Evolutionary conservation across 305 asterid genomes (phyloP).

Genomic region (Solanum aculeatissimum): DNA sequence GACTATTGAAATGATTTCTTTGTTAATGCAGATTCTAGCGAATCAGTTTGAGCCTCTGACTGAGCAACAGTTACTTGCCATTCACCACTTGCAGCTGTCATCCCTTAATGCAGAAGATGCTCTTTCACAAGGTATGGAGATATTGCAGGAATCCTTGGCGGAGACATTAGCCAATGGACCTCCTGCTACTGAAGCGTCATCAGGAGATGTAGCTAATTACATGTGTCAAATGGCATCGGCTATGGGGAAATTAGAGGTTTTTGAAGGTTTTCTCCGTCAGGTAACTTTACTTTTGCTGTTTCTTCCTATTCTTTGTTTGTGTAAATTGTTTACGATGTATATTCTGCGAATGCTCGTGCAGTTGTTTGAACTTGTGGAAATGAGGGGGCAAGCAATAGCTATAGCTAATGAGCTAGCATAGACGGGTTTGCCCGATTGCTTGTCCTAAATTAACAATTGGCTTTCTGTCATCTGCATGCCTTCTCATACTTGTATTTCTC

Average conservation of each 20-base stretch:
- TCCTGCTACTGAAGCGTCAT: conserved; percentile 41
- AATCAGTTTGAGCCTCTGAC: conserved; percentile 79
- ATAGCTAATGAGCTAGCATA: too few relatives aligned
- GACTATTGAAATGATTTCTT: neutral
- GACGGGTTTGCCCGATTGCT: too few relatives aligned
- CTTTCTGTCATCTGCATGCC: neutral
- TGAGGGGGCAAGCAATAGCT: too few relatives aligned
- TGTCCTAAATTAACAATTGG: neutral
- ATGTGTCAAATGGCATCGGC: conserved; percentile 94
- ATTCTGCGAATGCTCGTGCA: neutral
- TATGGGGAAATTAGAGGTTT: conserved; percentile 73
- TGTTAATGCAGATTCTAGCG: conserved; percentile 50
- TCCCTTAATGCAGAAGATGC: conserved; percentile 88
- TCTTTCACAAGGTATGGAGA: conserved; percentile 86
- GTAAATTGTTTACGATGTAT: neutral
- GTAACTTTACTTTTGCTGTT: conserved; percentile 12
- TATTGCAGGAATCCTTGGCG: conserved; percentile 67
- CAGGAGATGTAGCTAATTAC: conserved; percentile 63
- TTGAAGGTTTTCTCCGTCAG: conserved; percentile 72
- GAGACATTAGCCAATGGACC: conserved; percentile 69
- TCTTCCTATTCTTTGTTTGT: neutral
- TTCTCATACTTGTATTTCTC: too few relatives aligned
- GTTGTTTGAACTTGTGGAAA: neutral
- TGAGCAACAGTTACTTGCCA: conserved; percentile 57
- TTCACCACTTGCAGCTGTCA: conserved; percentile 49